Evolutionary conservation across 2,329 filamentous ascomycete genomes (phyloP).

Genomic region (Phialocephala sp.): DNA sequence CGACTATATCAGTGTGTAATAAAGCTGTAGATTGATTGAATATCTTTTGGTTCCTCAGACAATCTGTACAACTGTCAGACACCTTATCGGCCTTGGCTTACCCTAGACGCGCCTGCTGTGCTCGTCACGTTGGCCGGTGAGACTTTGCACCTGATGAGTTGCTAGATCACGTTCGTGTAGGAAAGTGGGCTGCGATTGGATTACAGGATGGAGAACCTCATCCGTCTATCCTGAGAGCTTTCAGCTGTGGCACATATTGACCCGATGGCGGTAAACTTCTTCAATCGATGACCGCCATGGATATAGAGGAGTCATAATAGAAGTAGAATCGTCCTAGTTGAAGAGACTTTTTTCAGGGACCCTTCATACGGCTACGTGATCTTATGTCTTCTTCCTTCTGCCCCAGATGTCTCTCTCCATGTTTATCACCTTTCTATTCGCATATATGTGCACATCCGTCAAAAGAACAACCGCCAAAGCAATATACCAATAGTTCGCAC

Average conservation of each 20-base stretch:
- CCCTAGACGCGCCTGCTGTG: not conserved
- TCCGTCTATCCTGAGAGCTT: too few species aligned
- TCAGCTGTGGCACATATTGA: not conserved
- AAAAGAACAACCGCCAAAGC: not conserved
- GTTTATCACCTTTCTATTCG: not conserved
- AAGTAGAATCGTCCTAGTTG: not conserved
- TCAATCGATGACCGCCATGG: not conserved
- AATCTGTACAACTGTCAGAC: not conserved
- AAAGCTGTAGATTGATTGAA: not conserved
- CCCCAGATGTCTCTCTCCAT: not conserved
- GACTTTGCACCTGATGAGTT: not conserved
- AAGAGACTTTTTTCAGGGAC: not conserved
- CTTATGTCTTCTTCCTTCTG: not conserved
- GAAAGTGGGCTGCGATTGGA: too few species aligned
- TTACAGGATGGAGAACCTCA: too few species aligned
- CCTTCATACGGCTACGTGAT: not conserved
- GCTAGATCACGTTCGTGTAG: not conserved
- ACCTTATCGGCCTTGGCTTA: not conserved
- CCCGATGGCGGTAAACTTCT: not conserved
- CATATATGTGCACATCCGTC: not conserved
- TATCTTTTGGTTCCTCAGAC: not conserved
- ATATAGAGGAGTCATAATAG: not conserved
- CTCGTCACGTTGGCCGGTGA: not conserved
- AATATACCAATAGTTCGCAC: not conserved
- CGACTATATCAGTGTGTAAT: not conserved